Evolutionary conservation across 2,329 filamentous ascomycete genomes (phyloP), one percentile per base, ranked within the genome.

Genomic region (Colletotrichum paranaense): DNA sequence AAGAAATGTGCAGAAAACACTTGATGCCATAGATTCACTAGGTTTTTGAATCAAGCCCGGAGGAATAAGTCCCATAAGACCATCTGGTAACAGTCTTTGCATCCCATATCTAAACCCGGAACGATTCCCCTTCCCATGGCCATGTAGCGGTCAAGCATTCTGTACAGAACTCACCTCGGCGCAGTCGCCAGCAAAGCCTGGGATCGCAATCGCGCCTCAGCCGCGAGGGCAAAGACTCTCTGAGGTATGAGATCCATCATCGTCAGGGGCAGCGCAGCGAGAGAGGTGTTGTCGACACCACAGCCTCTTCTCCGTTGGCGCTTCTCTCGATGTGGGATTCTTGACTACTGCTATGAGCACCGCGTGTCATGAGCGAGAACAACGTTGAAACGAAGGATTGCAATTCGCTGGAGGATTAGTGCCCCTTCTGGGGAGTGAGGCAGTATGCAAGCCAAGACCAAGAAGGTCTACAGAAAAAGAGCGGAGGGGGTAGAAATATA

Each of bases 181-280:
- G 65, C 24, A 28, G 16, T 71, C 11, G 49, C 49, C 35, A 73
- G 28, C 24, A 71, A 49, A 35, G 14, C 26, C 16, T 66, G 67
- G 2, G 71, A 62, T 4, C 19, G 71, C 28, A 49, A 60, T 16
- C 55, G 46, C 26, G 67, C 56, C 16, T 35, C 56, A 22, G 67
- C 56, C 3, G 71, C 67, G 49, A 73, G 67, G 56, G 55, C 67
- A 60, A 71, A 62, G 28, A 67, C 71, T 38, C 71, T 55, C 55
- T 66, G 67, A 26, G 53, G 49, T 38, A 73, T 66, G 4, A 53
- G 24, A 38, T 73, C 71, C 67, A 32, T 66, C 55, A 60, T 60
- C 28, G 28, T 32, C 53, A 32, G 42, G 35, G 60, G 19, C 35
- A 32, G 53, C 19, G 8, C 35, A 9, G 38, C 68, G 67, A 42